Conservation (phyloP, 768 basidiomycete species). For the Calocera viscosa region DNA sequence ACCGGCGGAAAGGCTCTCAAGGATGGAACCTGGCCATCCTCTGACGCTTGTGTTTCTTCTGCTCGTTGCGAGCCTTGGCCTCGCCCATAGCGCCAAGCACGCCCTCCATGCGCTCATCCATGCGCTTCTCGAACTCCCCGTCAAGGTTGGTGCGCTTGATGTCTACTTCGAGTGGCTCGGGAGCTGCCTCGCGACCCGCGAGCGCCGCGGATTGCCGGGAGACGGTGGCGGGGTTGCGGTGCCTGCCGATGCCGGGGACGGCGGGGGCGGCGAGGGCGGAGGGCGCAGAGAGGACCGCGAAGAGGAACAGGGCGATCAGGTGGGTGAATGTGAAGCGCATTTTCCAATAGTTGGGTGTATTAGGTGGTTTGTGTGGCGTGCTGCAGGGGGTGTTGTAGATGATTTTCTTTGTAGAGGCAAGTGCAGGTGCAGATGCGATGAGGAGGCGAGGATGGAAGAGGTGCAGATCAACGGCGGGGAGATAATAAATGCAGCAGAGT, state of each 20-base stretch:
- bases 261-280: neutral
- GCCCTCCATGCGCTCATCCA: neutral
- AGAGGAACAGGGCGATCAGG: neutral
- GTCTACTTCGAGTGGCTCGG: neutral
- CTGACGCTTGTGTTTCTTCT: neutral
- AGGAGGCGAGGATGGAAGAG: too few relatives aligned
- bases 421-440: too few relatives aligned
- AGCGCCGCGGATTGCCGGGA: neutral
- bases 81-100: neutral
- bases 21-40: neutral
- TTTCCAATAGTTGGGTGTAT: neutral
- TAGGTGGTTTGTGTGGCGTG: neutral
- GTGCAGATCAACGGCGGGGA: too few relatives aligned
- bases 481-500: too few relatives aligned
- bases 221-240: slow-evolving; percentile 2
- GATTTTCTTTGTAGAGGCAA: too few relatives aligned
- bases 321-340: neutral
- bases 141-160: neutral
- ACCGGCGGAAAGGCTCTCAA: neutral
- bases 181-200: neutral
- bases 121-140: neutral
- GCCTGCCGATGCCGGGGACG: neutral
- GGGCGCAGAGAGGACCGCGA: neutral
- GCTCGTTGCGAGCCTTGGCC: neutral
- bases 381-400: too few relatives aligned